phyloP scores from a whole-genome alignment of 768 basidiomycete species.

The Lactarius quietus region DNA sequence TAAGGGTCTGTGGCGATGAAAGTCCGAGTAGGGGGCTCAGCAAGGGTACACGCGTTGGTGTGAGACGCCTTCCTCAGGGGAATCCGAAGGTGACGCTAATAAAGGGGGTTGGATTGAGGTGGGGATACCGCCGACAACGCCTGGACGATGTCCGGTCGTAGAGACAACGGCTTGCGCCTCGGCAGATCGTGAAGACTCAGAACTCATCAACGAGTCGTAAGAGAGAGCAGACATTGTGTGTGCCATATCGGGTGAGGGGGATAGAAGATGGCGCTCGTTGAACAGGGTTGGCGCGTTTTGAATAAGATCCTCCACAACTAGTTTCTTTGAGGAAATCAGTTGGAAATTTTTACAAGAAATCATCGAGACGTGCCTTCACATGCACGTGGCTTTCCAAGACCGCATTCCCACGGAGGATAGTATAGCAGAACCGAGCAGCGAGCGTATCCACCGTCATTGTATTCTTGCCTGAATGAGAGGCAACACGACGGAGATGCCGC shows the following conservation, averaged over 20 bases:
- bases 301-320: background rate
- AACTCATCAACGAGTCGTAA: too few relatives aligned
- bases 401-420: background rate
- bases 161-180: too few relatives aligned
- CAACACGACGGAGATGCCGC: background rate
- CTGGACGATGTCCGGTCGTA: too few relatives aligned
- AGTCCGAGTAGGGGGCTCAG: background rate
- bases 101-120: too few relatives aligned
- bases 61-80: background rate
- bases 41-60: background rate
- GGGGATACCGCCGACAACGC: too few relatives aligned
- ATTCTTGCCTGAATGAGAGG: background rate
- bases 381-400: background rate
- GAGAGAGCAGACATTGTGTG: too few relatives aligned
- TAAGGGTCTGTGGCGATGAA: background rate
- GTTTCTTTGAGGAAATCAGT: background rate
- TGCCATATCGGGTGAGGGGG: too few relatives aligned
- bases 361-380: background rate
- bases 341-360: background rate
- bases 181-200: too few relatives aligned
- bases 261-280: background rate
- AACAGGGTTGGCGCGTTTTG: background rate
- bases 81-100: too few relatives aligned
- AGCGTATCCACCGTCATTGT: background rate
- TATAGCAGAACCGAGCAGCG: background rate